Conservation (phyloP, 805 yeast species). For the Torulaspora delbrueckii region DNA sequence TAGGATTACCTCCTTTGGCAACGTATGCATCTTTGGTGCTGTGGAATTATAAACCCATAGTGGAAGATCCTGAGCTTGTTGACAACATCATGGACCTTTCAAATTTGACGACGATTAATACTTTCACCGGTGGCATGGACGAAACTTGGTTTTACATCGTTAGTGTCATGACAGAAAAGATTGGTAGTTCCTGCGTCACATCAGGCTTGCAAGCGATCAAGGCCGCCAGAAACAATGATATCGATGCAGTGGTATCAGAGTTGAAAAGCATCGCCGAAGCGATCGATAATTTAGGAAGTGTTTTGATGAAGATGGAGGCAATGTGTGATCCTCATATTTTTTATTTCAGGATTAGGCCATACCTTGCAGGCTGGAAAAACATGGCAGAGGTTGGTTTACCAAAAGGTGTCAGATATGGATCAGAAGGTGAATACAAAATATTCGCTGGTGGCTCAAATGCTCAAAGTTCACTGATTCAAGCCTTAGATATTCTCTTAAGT, state of each 20-base stretch:
- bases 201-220: constrained; percentile 64
- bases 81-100: constrained; percentile 49
- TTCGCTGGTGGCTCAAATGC: constrained; percentile 93
- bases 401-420: constrained; percentile 74
- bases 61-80: constrained; percentile 34
- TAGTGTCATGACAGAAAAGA: constrained; percentile 77
- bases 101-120: constrained; percentile 69
- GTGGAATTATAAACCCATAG: constrained; percentile 75
- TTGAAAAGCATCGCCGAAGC: constrained; percentile 67
- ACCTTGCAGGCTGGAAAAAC: constrained; percentile 89
- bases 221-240: constrained; percentile 46
- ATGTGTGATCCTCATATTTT: constrained; percentile 93
- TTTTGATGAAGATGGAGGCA: constrained; percentile 79
- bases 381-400: constrained; percentile 84
- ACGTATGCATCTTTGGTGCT: constrained; percentile 83
- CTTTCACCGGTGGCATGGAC: constrained; percentile 86
- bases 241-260: constrained; percentile 38
- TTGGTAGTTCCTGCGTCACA: constrained; percentile 67
- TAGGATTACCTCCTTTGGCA: constrained; percentile 79
- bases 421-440: constrained; percentile 48
- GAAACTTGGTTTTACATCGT: constrained; percentile 93
- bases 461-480: constrained; percentile 84
- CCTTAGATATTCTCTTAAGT: constrained; percentile 69
- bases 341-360: constrained; percentile 82
- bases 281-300: constrained; percentile 67